Evolutionary conservation across 2,329 filamentous ascomycete species (phyloP).

Genomic region (Penicillium sp.): DNA sequence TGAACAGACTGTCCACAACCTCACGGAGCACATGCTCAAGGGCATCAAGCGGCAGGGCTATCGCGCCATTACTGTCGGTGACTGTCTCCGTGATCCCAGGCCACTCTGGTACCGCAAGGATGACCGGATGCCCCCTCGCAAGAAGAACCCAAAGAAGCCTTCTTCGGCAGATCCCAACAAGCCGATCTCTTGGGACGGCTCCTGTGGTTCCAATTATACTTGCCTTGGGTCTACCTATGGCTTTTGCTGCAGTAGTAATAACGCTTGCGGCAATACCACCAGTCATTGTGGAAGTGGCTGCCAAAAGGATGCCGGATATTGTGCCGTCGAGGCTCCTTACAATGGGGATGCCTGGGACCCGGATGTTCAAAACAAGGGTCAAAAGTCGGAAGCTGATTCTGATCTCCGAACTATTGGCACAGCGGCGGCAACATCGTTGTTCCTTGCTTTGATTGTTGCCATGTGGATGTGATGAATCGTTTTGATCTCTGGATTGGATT

Average conservation of each 20-base stretch:
- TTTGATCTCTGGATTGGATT: not conserved
- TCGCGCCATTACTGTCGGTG: conserved; percentile 37
- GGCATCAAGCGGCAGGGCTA: conserved; percentile 26
- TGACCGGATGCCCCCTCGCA: conserved; percentile 15
- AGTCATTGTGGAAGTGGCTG: conserved; percentile 28
- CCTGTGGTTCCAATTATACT: conserved; percentile 29
- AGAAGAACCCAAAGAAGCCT: conserved; percentile 12
- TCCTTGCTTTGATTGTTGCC: conserved; percentile 18
- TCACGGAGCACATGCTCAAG: conserved; percentile 36
- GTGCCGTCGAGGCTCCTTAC: conserved; percentile 15
- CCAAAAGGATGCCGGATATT: conserved; percentile 25
- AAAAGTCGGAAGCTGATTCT: conserved; percentile 16
- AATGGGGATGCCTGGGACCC: conserved; percentile 20
- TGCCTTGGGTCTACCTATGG: conserved; percentile 31
- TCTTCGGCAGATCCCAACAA: conserved; percentile 15
- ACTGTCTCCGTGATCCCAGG: conserved; percentile 35
- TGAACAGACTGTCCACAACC: conserved; percentile 37
- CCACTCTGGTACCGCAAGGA: conserved; percentile 39
- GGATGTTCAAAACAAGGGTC: conserved; percentile 1
- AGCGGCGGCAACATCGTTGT: conserved; percentile 16
- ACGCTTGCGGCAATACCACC: conserved; percentile 27
- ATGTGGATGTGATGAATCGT: conserved; percentile 15
- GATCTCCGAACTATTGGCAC: conserved; percentile 14
- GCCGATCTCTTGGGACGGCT: conserved; percentile 26
- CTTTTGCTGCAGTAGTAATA: conserved; percentile 25